Evolutionary conservation across 768 basidiomycete species (phyloP).

Genomic region (Trametes elegans): DNA sequence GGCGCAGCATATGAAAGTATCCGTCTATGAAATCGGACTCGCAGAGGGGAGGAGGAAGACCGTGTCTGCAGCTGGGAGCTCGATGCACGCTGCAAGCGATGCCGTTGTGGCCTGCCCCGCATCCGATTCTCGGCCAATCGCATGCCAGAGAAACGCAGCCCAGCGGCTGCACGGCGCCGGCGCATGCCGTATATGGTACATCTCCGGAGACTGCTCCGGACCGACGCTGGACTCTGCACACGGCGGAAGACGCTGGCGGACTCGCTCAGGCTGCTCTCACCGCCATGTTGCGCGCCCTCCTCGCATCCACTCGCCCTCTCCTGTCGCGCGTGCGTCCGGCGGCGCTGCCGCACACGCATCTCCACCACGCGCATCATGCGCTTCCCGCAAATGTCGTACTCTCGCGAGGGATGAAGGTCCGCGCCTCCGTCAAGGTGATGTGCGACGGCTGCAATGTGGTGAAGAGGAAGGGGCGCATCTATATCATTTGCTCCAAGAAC

Average conservation of each 20-base stretch:
- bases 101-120: no score
- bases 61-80: background rate
- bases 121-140: background rate
- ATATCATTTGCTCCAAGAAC: slow-evolving; percentile 90
- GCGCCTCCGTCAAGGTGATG: slow-evolving; percentile 90
- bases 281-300: slow-evolving; percentile 63
- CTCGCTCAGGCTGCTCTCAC: slow-evolving; percentile 7
- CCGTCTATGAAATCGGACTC: slow-evolving; percentile 7
- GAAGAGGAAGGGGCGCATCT: slow-evolving; percentile 84
- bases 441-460: slow-evolving; percentile 94
- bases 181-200: background rate
- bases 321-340: slow-evolving; percentile 46
- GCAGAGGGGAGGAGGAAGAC: background rate
- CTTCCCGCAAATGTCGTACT: slow-evolving; percentile 38
- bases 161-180: background rate
- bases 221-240: background rate
- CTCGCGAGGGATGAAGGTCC: slow-evolving; percentile 91
- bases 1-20: slow-evolving; percentile 8
- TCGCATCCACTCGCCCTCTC: slow-evolving; percentile 62
- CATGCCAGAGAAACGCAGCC: background rate
- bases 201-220: background rate
- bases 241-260: background rate
- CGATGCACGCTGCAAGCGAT: no score
- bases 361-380: slow-evolving; percentile 20
- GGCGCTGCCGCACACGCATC: slow-evolving; percentile 18